Percentiles rank a stretch among this genome's conserved stretches.
phyloP scores from a whole-genome alignment of 371 early-diverging fungal genomes.

The Haplosporangium sp. region DNA sequence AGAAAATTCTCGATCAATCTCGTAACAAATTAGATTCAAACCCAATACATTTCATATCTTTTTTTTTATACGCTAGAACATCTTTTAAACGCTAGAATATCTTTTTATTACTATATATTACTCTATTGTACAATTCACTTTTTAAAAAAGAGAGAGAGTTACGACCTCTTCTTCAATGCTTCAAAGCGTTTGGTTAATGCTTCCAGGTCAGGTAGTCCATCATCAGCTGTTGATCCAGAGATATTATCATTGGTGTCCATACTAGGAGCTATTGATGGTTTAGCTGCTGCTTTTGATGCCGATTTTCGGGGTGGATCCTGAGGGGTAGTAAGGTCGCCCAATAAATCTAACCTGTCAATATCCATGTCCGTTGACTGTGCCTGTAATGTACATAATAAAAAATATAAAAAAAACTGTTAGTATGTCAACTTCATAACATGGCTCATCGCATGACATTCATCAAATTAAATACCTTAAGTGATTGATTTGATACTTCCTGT shows the following conservation, averaged over 20 bases:
- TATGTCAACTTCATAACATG: background rate
- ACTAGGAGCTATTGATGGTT: conserved; percentile 9
- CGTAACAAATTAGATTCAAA: background rate
- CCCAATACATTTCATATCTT: too few relatives aligned
- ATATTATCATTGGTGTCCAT: conserved; percentile 16
- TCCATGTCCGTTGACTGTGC: conserved; percentile 20
- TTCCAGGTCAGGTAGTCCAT: conserved; percentile 73
- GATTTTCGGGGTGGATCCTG: conserved; percentile 14
- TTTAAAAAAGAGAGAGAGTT: background rate
- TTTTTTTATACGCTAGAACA: too few relatives aligned
- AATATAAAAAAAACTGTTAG: background rate
- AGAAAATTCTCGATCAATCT: conserved; percentile 9
- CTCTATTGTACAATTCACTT: conserved; percentile 3
- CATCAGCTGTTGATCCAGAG: conserved; percentile 11
- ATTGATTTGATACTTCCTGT: conserved; percentile 9
- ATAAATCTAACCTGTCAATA: conserved; percentile 30
- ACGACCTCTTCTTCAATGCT: conserved; percentile 69
- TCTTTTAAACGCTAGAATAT: too few relatives aligned
- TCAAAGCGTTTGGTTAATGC: conserved; percentile 79
- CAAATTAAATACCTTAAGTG: conserved; percentile 16
- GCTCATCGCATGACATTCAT: background rate
- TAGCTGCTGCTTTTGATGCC: background rate
- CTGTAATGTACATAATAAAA: background rate
- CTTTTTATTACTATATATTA: background rate
- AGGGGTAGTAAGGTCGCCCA: conserved; percentile 20